Base-by-base conservation (phyloP, 257 asterid genomes). In the Leptodermis oblonga region DNA sequence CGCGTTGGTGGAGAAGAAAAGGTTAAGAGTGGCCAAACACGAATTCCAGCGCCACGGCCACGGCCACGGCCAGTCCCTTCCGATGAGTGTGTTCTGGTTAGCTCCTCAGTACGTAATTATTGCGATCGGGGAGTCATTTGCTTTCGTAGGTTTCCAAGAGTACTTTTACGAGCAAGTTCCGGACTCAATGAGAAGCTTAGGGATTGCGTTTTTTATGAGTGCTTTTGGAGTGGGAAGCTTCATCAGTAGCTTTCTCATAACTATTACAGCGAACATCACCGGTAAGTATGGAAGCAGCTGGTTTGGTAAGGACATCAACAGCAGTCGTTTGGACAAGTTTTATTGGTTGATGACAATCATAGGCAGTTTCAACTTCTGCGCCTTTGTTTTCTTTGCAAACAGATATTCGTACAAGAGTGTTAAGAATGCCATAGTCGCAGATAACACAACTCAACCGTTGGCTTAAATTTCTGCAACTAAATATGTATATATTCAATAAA, bases 111-210 rank as follows among this genome's bases (percentile, higher is more conserved):
- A 17, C 17, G 3, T 77, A 4, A 34, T 68, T 28, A 5, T 77
- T 4, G 78, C 72, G 14, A 20, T 62, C 8, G 81, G 70, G 3
- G 81, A 77, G n/a, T 68, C 71, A 9, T 73, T 77, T 37, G 46
- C 75, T 20, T 23, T 77, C 0, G 78, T 77, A 11, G 81, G 81
- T 0, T 43, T 77, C 8, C 81, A 77, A 30, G 81, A 77, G 54
- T 77, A 60, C 53, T 77, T 77, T 6, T 77, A 77, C 18, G 78
- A 55, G 11, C 78, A 77, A 64, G 78, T 73, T 42, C 81, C 81
- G 4, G 81, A 77, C 18, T 62, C 78, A 12, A 77, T 77, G 81
- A 8, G 78, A 17, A 77, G 81, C 37, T 63, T 73, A n/a, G 81
- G 78, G 0, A 30, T 77, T 13, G 78, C 75, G 4, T 68, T 77